Base-by-base conservation (phyloP, 768 basidiomycete species). In the Lentinula boryana region DNA sequence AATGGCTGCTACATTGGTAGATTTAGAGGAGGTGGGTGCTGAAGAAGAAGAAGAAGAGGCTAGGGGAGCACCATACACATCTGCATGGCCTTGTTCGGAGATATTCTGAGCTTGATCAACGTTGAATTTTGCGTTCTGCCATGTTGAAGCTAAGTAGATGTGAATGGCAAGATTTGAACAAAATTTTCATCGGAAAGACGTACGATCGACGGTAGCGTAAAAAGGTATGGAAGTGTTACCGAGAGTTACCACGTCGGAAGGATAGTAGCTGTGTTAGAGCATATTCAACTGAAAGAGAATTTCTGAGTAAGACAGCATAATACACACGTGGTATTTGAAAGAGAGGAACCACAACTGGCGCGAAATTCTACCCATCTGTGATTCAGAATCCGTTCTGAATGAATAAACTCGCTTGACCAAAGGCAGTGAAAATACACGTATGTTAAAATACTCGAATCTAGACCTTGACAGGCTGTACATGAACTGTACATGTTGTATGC, bases 401-500 rank as follows among this genome's bases (percentile, higher is more conserved):
- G 36, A 13, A 3, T 48, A 60, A 31, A 36, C 35, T 36, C 35
- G 35, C 35, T 36, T 5, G 35, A 5, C 35, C 16, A 33, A 21
- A 16, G 23, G 8, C 13, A 8, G 10, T 9, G 31, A 31, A 48
- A 32, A 48, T 31, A 16, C 58, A 65, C 80, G 27, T 62, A 78
- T 82, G 64, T 61, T n/a, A 33, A 15, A 32, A 76, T 57, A 0
- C 61, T 36, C 15, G 56, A 38, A 3, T 67, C 64, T 33, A 67
- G 63, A 4, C 72, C 72, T 67, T 85, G 84, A 56, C 84, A 85
- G 21, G 74, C 63, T 8, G 78, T 74, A 56, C 84, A 85, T 5
- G 78, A 83, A 65, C 76, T 77, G 61, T 83, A 67, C 13, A 84
- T 70, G 58, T 85, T 85, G 61, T 85, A 85, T 10, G 77, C 79